These are phyloP conservation scores for sweet orange (Citrus sinensis) DNA, from an alignment of 345 rosid genomes.

Conservation along the genomic window DVS_A1.0 CM039162.1:2724001-2724500, in stretches of 20 bases:
- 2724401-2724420: not conserved
- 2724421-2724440: too few species aligned
- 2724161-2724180: conserved; percentile 23
- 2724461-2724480: too few species aligned
- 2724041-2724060: not conserved
- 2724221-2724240: not conserved
- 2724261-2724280: not conserved
- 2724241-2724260: too few species aligned
- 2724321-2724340: not conserved
- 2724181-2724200: conserved; percentile 18
- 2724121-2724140: conserved; percentile 9
- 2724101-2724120: not conserved
- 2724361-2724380: not conserved
- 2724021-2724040: not conserved
- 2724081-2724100: not conserved
- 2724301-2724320: not conserved
- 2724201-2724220: conserved; percentile 5
- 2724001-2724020: not conserved
- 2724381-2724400: not conserved
- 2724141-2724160: not conserved
- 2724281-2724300: not conserved
- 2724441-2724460: too few species aligned
- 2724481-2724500: too few species aligned
- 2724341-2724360: too few species aligned
- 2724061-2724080: not conserved